Evolutionary conservation across 1,139 yeast species (phyloP).

Genomic region (Geotrichum carabidarum): DNA sequence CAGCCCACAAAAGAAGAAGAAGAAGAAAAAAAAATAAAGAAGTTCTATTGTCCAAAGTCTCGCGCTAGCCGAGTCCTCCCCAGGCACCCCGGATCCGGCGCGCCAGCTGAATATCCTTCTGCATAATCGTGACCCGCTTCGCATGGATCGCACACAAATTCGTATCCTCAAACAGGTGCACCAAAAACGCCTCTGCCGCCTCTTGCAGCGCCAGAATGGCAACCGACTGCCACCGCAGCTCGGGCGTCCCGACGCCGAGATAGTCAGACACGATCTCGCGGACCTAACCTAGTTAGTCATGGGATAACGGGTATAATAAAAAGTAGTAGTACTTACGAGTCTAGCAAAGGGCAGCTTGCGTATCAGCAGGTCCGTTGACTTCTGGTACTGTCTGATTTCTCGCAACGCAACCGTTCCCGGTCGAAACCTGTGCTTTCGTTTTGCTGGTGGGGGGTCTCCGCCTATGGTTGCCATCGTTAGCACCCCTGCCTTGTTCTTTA

Average conservation of each 20-base stretch:
- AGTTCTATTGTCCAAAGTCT: neutral
- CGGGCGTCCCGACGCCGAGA: constrained; percentile 45
- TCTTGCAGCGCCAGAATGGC: constrained; percentile 89
- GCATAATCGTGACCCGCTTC: constrained; percentile 89
- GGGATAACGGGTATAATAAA: neutral
- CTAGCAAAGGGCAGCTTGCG: constrained; percentile 91
- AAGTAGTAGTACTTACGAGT: constrained; percentile 36
- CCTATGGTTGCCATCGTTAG: constrained; percentile 14
- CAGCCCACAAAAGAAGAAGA: neutral
- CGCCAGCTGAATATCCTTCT: constrained; percentile 86
- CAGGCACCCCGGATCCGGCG: constrained; percentile 73
- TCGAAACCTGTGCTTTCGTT: constrained; percentile 49
- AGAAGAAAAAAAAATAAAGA: neutral
- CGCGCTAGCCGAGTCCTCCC: constrained; percentile 21
- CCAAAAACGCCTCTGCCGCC: constrained; percentile 84
- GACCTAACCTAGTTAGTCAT: constrained; percentile 32
- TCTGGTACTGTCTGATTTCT: constrained; percentile 76
- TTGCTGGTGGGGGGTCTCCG: constrained; percentile 24
- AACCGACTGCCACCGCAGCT: constrained; percentile 80
- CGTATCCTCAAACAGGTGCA: constrained; percentile 83
- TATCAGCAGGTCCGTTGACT: constrained; percentile 68
- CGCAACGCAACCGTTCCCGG: constrained; percentile 74
- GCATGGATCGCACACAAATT: constrained; percentile 90
- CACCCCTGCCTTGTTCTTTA: neutral
- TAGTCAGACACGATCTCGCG: constrained; percentile 76